Base-by-base conservation (phyloP, 371 early-diverging fungal species). In the Amoeboaphelidium occidentale region DNA sequence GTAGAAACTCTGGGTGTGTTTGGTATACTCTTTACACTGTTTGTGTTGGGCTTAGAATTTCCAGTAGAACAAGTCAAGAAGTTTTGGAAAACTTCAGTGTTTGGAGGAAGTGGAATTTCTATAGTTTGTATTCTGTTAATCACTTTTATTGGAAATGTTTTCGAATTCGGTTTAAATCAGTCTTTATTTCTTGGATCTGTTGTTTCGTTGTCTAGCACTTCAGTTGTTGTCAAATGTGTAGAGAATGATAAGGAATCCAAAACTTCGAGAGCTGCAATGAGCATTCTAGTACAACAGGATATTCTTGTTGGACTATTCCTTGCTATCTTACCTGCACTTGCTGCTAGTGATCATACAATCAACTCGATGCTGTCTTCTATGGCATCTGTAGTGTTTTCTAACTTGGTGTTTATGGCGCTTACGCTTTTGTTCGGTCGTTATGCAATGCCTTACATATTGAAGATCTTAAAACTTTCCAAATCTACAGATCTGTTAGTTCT, bases 41-140 rank as follows among this genome's bases (percentile, higher is more conserved):
- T 74, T 55, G 69, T 71, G 3, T 63, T 75, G 14, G 76, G 76
- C 0, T 56, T 74, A 39, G 76, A 74, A 49, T 74, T 73, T 53
- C 67, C 67, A 24, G 39, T 73, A 21, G 66, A 66, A 2, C 71
- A 72, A 43, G 46, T 75, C 4, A 51, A 59, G 48, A 58, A 65
- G 45, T 70, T 70, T 59, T 73, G 72, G 72, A 51, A 60, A 32
- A 45, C 72, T 0, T 61, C 70, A 6, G 48, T 74, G 6, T 58
- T 68, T 25, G 72, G 74, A 1, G 66, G 69, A 0, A 43, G 61
- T n/a, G 50, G 65, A 23, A 60, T 73, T 23, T 48, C 72, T 4
- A 45, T 68, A 17, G 58, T 62, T 23, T 69, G 68, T 0, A 60
- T 67, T 0, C 6, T 61, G 0, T 52, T 59, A 22, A 66, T 66